Conservation (phyloP, 2,329 filamentous ascomycete genomes). For the Apiospora rasikravindrae region DNA sequence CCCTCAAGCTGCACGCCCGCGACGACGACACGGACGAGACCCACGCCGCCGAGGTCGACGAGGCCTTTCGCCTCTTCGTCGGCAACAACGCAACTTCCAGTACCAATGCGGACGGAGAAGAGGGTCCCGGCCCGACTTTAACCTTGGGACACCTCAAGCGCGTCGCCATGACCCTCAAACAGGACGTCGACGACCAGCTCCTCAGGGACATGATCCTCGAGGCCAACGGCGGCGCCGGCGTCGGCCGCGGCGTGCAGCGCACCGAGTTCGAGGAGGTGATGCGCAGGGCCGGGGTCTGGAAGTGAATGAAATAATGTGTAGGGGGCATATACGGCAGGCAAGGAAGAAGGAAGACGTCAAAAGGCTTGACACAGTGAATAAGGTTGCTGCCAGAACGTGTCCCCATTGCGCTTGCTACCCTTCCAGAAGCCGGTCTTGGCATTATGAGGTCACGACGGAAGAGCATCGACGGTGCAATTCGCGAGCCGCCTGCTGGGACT, state of each 20-base stretch:
- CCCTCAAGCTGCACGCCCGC: slow-evolving; percentile 77
- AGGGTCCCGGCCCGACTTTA: slow-evolving; percentile 59
- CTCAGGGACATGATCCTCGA: slow-evolving; percentile 94
- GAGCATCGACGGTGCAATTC: neutral
- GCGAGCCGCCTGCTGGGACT: neutral
- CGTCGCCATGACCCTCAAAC: slow-evolving; percentile 81
- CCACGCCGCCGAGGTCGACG: slow-evolving; percentile 72
- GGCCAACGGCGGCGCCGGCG: slow-evolving; percentile 81
- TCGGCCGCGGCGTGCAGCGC: slow-evolving; percentile 71
- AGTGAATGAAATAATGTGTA: slow-evolving; percentile 49
- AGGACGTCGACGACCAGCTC: slow-evolving; percentile 82
- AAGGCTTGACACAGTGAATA: neutral
- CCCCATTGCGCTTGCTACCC: neutral
- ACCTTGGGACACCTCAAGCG: slow-evolving; percentile 78
- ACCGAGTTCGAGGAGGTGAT: slow-evolving; percentile 89
- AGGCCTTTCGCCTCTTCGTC: slow-evolving; percentile 83
- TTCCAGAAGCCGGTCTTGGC: neutral
- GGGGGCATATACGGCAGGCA: neutral
- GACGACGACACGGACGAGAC: slow-evolving; percentile 56
- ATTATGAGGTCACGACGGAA: neutral
- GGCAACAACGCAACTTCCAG: slow-evolving; percentile 44
- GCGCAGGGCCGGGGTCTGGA: slow-evolving; percentile 82
- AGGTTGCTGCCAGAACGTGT: neutral
- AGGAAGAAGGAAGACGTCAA: neutral
- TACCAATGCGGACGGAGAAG: slow-evolving; percentile 14